Evolutionary conservation across 805 yeast species (phyloP).

Genomic region (Kregervanrija pseudodelftensis): DNA sequence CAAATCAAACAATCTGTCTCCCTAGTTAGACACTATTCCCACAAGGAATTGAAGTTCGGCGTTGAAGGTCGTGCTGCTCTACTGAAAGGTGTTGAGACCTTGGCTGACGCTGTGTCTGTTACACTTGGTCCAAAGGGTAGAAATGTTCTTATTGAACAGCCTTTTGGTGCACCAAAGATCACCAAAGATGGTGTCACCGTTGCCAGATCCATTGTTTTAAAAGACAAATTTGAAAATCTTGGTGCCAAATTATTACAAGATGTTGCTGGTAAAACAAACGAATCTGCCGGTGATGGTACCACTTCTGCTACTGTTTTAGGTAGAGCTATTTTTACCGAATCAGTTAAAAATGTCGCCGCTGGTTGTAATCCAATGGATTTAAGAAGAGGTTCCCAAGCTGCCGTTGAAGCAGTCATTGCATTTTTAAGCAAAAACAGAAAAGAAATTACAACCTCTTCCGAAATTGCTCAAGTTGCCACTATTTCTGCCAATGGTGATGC

Average conservation of each 20-base stretch:
- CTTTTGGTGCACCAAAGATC: constrained; percentile 94
- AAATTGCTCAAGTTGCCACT: constrained; percentile 97
- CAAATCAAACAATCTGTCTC: constrained; percentile 31
- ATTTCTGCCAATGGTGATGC: constrained; percentile 95
- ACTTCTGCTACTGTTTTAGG: constrained; percentile 96
- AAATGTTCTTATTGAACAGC: constrained; percentile 93
- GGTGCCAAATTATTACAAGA: constrained; percentile 95
- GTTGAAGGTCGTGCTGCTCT: constrained; percentile 96
- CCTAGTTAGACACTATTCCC: constrained; percentile 42
- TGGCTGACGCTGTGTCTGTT: constrained; percentile 94
- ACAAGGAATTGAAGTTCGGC: constrained; percentile 94
- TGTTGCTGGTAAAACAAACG: constrained; percentile 95
- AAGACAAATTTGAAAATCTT: constrained; percentile 91
- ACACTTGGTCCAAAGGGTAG: constrained; percentile 98
- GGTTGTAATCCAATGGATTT: constrained; percentile 99
- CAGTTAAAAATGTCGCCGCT: constrained; percentile 95
- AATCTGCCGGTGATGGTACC: constrained; percentile 98
- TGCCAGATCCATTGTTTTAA: constrained; percentile 73
- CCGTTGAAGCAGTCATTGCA: constrained; percentile 86
- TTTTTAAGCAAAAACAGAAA: constrained; percentile 80
- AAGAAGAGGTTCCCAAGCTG: constrained; percentile 95
- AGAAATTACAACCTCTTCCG: constrained; percentile 89
- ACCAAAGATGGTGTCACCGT: constrained; percentile 99
- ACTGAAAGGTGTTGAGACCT: constrained; percentile 85
- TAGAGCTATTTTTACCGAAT: constrained; percentile 89